A percentile compares a stretch with the other conserved stretches of the same genome.
phyloP scores from a whole-genome alignment of 2,329 filamentous ascomycete genomes.

The Penicillium polonicum region DNA sequence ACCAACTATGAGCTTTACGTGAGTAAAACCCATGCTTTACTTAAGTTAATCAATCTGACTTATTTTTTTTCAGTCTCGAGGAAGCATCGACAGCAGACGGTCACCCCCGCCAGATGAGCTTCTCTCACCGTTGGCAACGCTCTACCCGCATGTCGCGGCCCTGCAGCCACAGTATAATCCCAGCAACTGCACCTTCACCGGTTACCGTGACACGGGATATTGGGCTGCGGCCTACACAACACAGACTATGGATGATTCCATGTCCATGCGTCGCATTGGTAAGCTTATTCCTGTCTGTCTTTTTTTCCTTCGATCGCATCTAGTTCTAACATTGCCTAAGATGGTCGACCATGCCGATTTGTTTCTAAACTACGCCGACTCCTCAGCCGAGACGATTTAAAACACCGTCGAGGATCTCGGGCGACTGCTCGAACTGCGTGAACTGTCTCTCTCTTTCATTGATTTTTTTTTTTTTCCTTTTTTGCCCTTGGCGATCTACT shows the following conservation, averaged over 20 bases:
- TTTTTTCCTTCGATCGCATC: slow-evolving; percentile 9
- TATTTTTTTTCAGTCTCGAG: slow-evolving; percentile 20
- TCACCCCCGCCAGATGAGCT: slow-evolving; percentile 31
- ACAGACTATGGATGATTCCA: slow-evolving; percentile 23
- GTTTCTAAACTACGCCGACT: slow-evolving; percentile 35
- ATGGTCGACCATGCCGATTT: slow-evolving; percentile 28
- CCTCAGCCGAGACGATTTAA: slow-evolving; percentile 35
- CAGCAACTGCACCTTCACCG: slow-evolving; percentile 29
- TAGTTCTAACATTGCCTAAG: slow-evolving; percentile 21
- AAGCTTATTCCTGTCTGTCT: slow-evolving; percentile 9
- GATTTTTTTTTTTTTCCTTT: not conserved
- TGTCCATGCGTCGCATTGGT: slow-evolving; percentile 27
- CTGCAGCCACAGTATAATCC: slow-evolving; percentile 36
- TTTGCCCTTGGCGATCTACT: not conserved
- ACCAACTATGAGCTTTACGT: slow-evolving; percentile 43
- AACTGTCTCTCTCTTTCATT: slow-evolving; percentile 5
- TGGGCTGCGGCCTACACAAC: slow-evolving; percentile 35
- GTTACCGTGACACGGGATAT: slow-evolving; percentile 32
- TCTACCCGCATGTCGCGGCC: slow-evolving; percentile 41
- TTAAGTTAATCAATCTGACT: slow-evolving; percentile 1
- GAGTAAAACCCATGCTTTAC: slow-evolving; percentile 17
- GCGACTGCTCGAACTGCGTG: slow-evolving; percentile 12
- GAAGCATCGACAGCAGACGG: slow-evolving; percentile 29
- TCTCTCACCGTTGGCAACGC: slow-evolving; percentile 32
- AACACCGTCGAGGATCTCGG: slow-evolving; percentile 22